These are phyloP conservation scores for Pezizomycotina sp. DNA, from an alignment of 2,329 filamentous ascomycete genomes.

Conservation along the genomic window DNA sequence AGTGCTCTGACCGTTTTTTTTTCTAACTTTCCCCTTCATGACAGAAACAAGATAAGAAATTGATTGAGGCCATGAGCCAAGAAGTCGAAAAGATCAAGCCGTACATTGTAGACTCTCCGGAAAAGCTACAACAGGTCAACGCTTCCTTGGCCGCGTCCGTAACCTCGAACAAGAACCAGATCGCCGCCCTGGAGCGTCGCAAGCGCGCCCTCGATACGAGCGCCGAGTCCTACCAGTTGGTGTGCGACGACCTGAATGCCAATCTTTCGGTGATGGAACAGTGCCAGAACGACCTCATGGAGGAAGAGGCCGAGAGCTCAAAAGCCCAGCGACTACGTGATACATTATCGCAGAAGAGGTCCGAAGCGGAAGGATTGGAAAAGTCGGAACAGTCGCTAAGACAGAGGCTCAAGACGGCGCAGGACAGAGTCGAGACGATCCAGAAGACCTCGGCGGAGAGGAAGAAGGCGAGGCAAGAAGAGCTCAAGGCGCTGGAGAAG, in stretches of 20 bases:
- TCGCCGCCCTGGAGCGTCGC: slow-evolving; percentile 72
- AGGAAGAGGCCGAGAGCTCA: slow-evolving; percentile 78
- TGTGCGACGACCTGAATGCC: slow-evolving; percentile 67
- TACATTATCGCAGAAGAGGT: slow-evolving; percentile 69
- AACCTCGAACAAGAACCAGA: slow-evolving; percentile 60
- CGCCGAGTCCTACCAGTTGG: slow-evolving; percentile 71
- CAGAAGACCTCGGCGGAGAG: slow-evolving; percentile 63
- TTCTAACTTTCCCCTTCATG: not conserved
- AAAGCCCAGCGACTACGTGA: slow-evolving; percentile 70
- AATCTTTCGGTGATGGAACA: slow-evolving; percentile 84
- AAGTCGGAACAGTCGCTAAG: slow-evolving; percentile 65
- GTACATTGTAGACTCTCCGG: slow-evolving; percentile 79
- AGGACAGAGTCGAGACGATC: slow-evolving; percentile 70
- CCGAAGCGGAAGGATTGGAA: slow-evolving; percentile 82
- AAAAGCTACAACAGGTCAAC: slow-evolving; percentile 62
- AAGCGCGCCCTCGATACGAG: slow-evolving; percentile 84
- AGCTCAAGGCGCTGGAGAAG: slow-evolving; percentile 75
- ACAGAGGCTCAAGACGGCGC: slow-evolving; percentile 70
- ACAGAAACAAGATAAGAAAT: not conserved
- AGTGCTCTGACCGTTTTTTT: not conserved
- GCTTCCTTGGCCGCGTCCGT: slow-evolving; percentile 68
- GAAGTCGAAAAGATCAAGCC: slow-evolving; percentile 80
- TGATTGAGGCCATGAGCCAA: slow-evolving; percentile 16
- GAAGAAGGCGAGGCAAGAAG: slow-evolving; percentile 67
- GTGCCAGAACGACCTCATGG: slow-evolving; percentile 63